Conservation (phyloP, 805 yeast genomes). For the Starmerella davenportii region DNA sequence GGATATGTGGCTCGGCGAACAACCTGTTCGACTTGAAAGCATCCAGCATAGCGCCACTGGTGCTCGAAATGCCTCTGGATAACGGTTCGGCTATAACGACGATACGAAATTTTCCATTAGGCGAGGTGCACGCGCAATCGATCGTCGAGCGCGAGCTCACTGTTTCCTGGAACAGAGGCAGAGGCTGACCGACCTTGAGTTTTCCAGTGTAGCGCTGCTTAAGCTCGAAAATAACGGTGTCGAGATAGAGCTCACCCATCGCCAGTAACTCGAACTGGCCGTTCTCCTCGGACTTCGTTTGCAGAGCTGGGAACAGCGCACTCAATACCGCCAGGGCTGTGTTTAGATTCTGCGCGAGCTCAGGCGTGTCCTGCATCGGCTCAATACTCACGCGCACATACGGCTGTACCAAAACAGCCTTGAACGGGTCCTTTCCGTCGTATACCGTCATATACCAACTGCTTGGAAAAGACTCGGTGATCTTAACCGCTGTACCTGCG, state of each 20-base stretch:
- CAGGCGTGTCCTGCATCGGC: slow-evolving; percentile 46
- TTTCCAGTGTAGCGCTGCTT: slow-evolving; percentile 40
- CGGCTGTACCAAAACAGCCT: too few species aligned
- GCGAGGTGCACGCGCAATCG: background rate
- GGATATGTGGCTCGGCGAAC: background rate
- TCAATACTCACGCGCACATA: slow-evolving; percentile 55
- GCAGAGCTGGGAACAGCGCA: slow-evolving; percentile 49
- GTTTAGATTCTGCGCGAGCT: slow-evolving; percentile 26
- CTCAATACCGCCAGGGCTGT: slow-evolving; percentile 49
- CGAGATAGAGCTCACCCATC: slow-evolving; percentile 75
- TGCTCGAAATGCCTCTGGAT: background rate
- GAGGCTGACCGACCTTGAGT: slow-evolving; percentile 71
- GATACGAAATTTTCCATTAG: background rate
- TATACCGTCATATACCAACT: background rate
- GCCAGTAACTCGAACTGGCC: slow-evolving; percentile 73
- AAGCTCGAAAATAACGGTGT: slow-evolving; percentile 63
- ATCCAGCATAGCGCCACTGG: background rate
- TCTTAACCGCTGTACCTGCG: background rate
- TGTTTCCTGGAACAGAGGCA: slow-evolving; percentile 59
- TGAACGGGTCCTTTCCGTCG: too few species aligned
- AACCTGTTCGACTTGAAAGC: background rate
- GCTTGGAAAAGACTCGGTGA: background rate
- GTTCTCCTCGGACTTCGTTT: slow-evolving; percentile 63
- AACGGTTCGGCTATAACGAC: background rate
- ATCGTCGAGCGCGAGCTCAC: slow-evolving; percentile 17